A percentile compares a stretch with the other conserved stretches of the same genome.
Conservation (phyloP, 1,284 basidiomycete genomes). For the Neonothopanus nambi region DNA sequence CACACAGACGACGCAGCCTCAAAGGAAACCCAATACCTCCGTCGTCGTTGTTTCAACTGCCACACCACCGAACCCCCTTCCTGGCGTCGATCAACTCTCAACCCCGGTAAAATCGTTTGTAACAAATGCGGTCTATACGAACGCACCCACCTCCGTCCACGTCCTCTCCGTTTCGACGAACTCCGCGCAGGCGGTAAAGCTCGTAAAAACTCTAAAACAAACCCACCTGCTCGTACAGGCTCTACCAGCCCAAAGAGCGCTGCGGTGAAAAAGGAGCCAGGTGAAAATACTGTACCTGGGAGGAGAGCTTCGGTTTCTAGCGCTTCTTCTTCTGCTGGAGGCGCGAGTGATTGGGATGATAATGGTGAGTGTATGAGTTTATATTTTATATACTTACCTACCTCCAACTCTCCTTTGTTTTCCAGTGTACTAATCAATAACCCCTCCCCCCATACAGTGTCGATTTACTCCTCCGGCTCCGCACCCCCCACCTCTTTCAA, state of each 20-base stretch:
- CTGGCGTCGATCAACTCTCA: constrained; percentile 82
- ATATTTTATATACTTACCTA: constrained; percentile 5
- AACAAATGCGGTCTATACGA: constrained; percentile 89
- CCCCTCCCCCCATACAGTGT: constrained; percentile 46
- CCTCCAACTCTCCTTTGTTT: no score
- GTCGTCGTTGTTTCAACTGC: constrained; percentile 83
- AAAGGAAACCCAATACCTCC: constrained; percentile 85
- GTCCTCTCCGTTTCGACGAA: constrained; percentile 82
- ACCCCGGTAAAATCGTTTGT: constrained; percentile 86
- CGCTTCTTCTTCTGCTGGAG: constrained; percentile 59
- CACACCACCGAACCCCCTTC: constrained; percentile 84
- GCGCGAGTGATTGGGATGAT: constrained; percentile 75
- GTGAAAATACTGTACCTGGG: constrained; percentile 33
- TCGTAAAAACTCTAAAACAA: constrained; percentile 56
- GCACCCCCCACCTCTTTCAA: constrained; percentile 65
- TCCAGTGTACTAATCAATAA: constrained; percentile 15
- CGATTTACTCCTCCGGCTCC: constrained; percentile 63
- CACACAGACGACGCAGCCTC: constrained; percentile 85
- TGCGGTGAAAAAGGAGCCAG: constrained; percentile 65
- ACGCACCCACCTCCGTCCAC: constrained; percentile 77
- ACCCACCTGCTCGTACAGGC: background rate
- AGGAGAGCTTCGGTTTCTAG: constrained; percentile 30
- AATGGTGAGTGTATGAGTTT: constrained; percentile 48
- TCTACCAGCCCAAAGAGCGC: constrained; percentile 6
- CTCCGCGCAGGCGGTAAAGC: constrained; percentile 78